Evolutionary conservation across 805 yeast genomes (phyloP).

Genomic region (Blastobotrys attinorum): DNA sequence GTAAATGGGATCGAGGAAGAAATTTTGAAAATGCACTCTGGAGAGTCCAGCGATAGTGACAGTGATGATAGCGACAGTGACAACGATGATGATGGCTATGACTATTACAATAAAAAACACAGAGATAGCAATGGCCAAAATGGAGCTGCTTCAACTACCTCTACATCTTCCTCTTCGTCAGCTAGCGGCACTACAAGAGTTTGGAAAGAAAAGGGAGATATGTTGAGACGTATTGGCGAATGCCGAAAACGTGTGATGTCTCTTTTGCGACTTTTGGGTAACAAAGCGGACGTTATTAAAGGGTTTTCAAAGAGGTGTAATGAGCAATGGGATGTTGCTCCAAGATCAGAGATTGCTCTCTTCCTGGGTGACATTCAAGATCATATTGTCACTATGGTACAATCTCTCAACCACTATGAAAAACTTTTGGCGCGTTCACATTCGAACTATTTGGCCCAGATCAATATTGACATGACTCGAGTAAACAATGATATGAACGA

Average conservation of each 20-base stretch:
- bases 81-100: slow-evolving; percentile 6
- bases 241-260: slow-evolving; percentile 94
- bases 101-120: slow-evolving; percentile 26
- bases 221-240: slow-evolving; percentile 92
- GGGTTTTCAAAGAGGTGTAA: slow-evolving; percentile 89
- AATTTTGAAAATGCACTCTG: slow-evolving; percentile 78
- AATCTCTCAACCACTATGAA: slow-evolving; percentile 88
- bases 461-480: slow-evolving; percentile 94
- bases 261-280: slow-evolving; percentile 70
- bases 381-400: slow-evolving; percentile 96
- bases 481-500: slow-evolving; percentile 97
- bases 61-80: slow-evolving; percentile 30
- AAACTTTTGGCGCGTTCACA: slow-evolving; percentile 91
- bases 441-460: slow-evolving; percentile 91
- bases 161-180: slow-evolving; percentile 22
- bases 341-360: slow-evolving; percentile 83
- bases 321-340: slow-evolving; percentile 74
- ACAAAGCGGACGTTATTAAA: slow-evolving; percentile 95
- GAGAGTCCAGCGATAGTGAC: slow-evolving; percentile 36
- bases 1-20: slow-evolving; percentile 93
- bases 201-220: slow-evolving; percentile 91
- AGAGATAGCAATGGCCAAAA: slow-evolving; percentile 13
- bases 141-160: slow-evolving; percentile 20
- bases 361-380: slow-evolving; percentile 96
- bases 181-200: slow-evolving; percentile 41